Base-by-base conservation (phyloP, 257 asterid species). In the Petunia axillaris region DNA sequence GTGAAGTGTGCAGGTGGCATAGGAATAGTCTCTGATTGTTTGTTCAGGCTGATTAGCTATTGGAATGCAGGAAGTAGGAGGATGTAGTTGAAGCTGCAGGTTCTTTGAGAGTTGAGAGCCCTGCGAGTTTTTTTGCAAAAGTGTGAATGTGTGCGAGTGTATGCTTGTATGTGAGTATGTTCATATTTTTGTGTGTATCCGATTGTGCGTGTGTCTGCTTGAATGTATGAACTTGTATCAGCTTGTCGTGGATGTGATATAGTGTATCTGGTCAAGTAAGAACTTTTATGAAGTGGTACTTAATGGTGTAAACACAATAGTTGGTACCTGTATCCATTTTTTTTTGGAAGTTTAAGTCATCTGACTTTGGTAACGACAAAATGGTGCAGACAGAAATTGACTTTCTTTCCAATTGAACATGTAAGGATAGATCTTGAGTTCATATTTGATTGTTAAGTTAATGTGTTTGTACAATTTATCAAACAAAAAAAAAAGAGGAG, bases 211-310 rank as follows among this genome's bases (percentile, higher is more conserved):
- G n/a, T n/a, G n/a, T n/a, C n/a, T n/a, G n/a, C n/a, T n/a, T n/a
- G n/a, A 64, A 6, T 43, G 35, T 71, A 39, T 71, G 77, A 71
- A 48, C 44, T 71, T 48, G 0, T 46, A 44, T 46, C 58, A 68
- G 16, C 76, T 68, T 25, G 16, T 46, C 16, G 5, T 46, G 54
- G 46, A 44, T 70, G 59, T n/a, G 59, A 70, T 70, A 46, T 70
- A 8, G 2, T 8, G 40, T 16, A 68, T 68, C 3, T 68, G 40
- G 16, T 48, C 11, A 48, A 71, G 48, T 41, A 2, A 25, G 60
- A 71, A 35, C 35, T 25, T 71, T 71, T 48, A 71, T 35, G 11
- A 71, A 71, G n/a, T n/a, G n/a, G n/a, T n/a, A n/a, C n/a, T n/a
- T n/a, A n/a, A n/a, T n/a, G 52, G 74, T 3, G 52, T 65, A 65